These are phyloP conservation scores for Penstemon eatonii DNA, from an alignment of 257 asterid species.

Conservation along the genomic window DNA sequence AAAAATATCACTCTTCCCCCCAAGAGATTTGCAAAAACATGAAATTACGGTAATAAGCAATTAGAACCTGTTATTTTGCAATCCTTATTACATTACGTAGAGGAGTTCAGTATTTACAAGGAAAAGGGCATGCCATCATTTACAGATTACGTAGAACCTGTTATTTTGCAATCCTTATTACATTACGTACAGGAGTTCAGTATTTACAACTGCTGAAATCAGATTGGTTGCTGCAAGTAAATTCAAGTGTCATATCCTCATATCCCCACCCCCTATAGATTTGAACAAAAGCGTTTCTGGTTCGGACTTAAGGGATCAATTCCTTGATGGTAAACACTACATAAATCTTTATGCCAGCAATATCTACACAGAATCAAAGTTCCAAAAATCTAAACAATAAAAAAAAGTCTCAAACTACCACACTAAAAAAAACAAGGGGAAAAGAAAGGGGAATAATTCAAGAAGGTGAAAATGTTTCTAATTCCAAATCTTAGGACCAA, in stretches of 20 bases:
- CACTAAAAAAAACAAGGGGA: background rate
- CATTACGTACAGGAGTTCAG: background rate
- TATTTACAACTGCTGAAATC: background rate
- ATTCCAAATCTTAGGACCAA: too few species aligned
- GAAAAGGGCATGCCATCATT: background rate
- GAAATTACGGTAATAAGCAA: slow-evolving; percentile 1
- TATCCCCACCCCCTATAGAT: background rate
- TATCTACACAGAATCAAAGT: slow-evolving; percentile 3
- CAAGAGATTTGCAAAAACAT: background rate
- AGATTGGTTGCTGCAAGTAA: background rate
- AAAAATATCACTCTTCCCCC: background rate
- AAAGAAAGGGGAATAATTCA: background rate
- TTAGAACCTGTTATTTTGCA: background rate
- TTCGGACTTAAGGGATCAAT: too few species aligned
- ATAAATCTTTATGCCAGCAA: background rate
- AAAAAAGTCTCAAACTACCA: background rate
- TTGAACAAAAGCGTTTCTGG: too few species aligned
- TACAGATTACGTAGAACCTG: background rate
- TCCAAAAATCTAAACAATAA: background rate
- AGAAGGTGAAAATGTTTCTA: too few species aligned
- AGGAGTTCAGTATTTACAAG: background rate
- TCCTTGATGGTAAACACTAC: too few species aligned
- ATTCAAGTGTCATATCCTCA: background rate
- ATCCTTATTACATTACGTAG: background rate
- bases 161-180: background rate